Base-by-base conservation (phyloP, 768 basidiomycete genomes). In the Plicaturopsis crispa region DNA sequence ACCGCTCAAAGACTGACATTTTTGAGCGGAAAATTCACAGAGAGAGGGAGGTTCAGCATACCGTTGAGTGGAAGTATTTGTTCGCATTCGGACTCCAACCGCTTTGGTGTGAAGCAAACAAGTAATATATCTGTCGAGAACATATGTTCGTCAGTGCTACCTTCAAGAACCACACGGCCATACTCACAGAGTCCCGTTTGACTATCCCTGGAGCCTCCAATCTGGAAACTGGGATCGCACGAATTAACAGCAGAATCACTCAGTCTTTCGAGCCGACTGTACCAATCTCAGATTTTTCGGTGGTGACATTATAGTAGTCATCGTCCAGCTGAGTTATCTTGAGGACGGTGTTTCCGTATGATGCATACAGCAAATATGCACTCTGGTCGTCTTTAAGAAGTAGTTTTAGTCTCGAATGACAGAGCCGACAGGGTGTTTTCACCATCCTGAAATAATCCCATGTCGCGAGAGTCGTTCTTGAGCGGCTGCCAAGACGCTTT, bases 311-410 rank as follows among this genome's bases (percentile, higher is more conserved):
- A 48, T 77, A 73, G 44, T 77, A 80, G 49, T 78, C 68, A n/a
- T 66, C 43, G 44, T 77, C 73, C 38, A 78, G 54, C 35, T 55
- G 57, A 10, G 77, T 65, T 17, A 80, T 78, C 63, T 80, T 80
- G 66, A 79, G 78, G 51, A 79, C 74, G 55, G 77, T 73, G 52
- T 80, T 80, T 55, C 75, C 75, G 55, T 80, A 77, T 4, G 75
- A 78, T 13, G 78, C 78, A 47, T 78, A 80, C 13, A 80, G 61
- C 11, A 80, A 63, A 49, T 79, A 80, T 5, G 73, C 59, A 0
- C 70, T 72, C 41, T 67, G 65, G 12, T 63, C 64, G 41, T 58
- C 67, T 69, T 31, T 28, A 28, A 28, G 2, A 21, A 21, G 23
- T 6, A 18, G 28, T 16, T 23, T 24, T 14, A n/a, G 18, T 6